Evolutionary conservation across 768 basidiomycete genomes (phyloP), one percentile per base, ranked within the genome.

Genomic region (Neoboletus subvelutipes): DNA sequence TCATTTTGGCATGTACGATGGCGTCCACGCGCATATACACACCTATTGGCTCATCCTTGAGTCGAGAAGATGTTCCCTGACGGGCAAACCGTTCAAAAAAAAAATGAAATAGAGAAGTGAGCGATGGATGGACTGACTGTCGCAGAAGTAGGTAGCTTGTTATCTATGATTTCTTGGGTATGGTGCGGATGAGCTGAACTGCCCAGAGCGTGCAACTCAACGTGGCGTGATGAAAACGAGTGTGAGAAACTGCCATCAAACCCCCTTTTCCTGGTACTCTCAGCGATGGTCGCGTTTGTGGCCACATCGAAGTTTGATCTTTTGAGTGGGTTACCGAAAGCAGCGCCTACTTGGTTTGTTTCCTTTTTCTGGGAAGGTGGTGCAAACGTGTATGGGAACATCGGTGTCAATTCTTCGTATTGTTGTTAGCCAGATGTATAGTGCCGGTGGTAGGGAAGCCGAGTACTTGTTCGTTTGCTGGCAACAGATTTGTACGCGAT

Each of bases 361-460:
- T 63, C 57, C 31, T 59, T 54, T 31, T 56, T 64, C 53, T 56
- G 61, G 20, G 57, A 39, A 28, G 54, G 56, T 1, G 49, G 48
- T 13, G 58, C 55, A 31, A 69, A 61, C 40, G 59, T 69, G 65
- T 55, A 67, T 3, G 59, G 57, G 31, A 57, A 53, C 55, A 67
- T 61, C 26, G 43, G 5, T 39, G 24, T 60, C 20, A 31, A 49
- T 24, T 45, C 18, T 39, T 55, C 33, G 5, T 47, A 4, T 34
- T 29, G 5, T 22, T 20, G 13, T 3, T 11, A 22, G 12, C 26
- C 34, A 20, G 24, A 22, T 11, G 18, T 22, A 29, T 10, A 13
- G 31, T 31, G 22, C 4, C 9, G 20, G 20, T 57, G 12, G 40
- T 37, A 15, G 22, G 10, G 7, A 48, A 31, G 31, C 26, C 9